Conservation (phyloP, 257 asterid genomes). For the Penstemon newberryi region DNA sequence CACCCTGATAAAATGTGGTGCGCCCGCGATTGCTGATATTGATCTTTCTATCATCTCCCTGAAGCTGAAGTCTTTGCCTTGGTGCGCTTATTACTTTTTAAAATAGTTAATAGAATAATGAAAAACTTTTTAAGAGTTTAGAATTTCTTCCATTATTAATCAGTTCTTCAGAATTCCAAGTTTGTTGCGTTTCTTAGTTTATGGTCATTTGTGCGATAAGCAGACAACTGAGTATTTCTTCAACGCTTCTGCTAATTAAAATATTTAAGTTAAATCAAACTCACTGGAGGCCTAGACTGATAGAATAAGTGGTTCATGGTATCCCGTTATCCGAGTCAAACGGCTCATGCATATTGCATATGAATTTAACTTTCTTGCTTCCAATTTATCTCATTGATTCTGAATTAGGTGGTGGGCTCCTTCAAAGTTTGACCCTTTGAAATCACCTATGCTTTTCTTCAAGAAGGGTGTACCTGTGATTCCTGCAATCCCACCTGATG, state of each 20-base stretch:
- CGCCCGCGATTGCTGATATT: slow-evolving; percentile 11
- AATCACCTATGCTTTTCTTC: slow-evolving; percentile 90
- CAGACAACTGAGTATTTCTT: slow-evolving; percentile 18
- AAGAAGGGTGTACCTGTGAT: slow-evolving; percentile 73
- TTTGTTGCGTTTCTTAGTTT: slow-evolving; percentile 16
- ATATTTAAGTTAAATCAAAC: slow-evolving; percentile 4
- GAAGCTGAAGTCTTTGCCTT: slow-evolving; percentile 23
- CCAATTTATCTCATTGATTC: slow-evolving; percentile 24
- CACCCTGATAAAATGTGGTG: background rate
- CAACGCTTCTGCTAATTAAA: slow-evolving; percentile 3
- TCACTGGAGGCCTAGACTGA: slow-evolving; percentile 4
- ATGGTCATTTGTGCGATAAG: slow-evolving; percentile 6
- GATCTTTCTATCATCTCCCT: background rate
- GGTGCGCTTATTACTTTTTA: slow-evolving; percentile 2
- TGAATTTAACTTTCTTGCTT: slow-evolving; percentile 7
- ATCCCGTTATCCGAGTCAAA: background rate
- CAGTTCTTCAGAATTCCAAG: background rate
- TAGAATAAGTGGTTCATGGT: background rate
- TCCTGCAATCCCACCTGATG: slow-evolving; percentile 69
- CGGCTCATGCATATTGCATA: background rate
- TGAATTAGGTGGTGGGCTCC: slow-evolving; percentile 98
- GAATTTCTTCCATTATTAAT: too few species aligned
- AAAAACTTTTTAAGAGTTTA: too few species aligned
- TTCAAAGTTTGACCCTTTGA: slow-evolving; percentile 91
- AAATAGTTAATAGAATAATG: background rate